Evolutionary conservation across 2,329 filamentous ascomycete genomes (phyloP).

Genomic region (Fusarium devonianum): DNA sequence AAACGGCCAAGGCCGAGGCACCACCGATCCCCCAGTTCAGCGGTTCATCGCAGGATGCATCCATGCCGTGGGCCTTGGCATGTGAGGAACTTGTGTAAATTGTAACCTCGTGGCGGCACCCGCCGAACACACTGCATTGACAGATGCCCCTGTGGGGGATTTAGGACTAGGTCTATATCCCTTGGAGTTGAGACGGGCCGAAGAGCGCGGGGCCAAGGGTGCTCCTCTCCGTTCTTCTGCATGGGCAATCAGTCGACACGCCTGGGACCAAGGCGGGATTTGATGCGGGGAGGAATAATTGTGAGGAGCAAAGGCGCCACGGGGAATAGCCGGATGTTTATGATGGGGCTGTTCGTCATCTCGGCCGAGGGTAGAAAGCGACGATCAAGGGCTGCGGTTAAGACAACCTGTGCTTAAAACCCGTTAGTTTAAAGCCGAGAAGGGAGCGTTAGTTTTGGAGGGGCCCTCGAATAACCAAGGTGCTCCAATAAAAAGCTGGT

Average conservation of each 20-base stretch:
- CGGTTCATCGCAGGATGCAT: not conserved
- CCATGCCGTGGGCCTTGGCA: slow-evolving; percentile 20
- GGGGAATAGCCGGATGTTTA: slow-evolving; percentile 11
- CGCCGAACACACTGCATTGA: not conserved
- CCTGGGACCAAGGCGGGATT: slow-evolving; percentile 5
- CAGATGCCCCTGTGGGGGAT: not conserved
- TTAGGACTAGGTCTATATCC: slow-evolving; percentile 14
- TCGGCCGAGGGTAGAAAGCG: slow-evolving; percentile 2
- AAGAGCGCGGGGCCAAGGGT: slow-evolving; percentile 31
- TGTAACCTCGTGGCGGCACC: slow-evolving; percentile 17
- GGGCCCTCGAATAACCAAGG: no score
- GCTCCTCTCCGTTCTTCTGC: no score
- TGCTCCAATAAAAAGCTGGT: no score
- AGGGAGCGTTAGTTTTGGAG: no score
- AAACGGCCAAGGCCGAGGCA: not conserved
- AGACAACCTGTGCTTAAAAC: not conserved
- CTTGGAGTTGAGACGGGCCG: slow-evolving; percentile 32
- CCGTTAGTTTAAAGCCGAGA: not conserved
- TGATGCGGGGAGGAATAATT: slow-evolving; percentile 28
- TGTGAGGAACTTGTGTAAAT: slow-evolving; percentile 6
- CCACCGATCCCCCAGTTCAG: not conserved
- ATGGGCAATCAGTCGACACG: slow-evolving; percentile 28
- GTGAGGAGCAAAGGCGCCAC: slow-evolving; percentile 20
- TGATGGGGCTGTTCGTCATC: slow-evolving; percentile 13
- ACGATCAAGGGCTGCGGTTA: not conserved